Conservation (phyloP, 2,329 filamentous ascomycete genomes). For the Cercospora janseana region DNA sequence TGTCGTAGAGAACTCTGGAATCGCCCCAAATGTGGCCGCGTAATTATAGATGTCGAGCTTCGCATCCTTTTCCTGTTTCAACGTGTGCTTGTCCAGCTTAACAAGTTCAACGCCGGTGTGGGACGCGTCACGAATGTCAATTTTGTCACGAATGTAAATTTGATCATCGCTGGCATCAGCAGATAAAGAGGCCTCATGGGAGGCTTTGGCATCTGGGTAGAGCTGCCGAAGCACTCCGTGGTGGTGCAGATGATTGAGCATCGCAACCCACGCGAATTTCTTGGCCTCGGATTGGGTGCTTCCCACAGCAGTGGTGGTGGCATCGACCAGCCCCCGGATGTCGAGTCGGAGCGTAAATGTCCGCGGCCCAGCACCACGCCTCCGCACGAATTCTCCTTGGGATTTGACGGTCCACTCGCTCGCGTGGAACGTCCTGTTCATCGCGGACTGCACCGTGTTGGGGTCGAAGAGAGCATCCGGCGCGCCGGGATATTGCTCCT, state of each 20-base stretch:
- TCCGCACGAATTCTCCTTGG: no score
- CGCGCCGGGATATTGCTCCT: conserved; percentile 13
- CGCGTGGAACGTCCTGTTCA: conserved; percentile 6
- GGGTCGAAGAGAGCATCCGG: conserved; percentile 7
- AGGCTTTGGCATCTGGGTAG: background rate
- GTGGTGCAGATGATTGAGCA: conserved; percentile 8
- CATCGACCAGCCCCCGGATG: conserved; percentile 13
- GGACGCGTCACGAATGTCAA: conserved; percentile 7
- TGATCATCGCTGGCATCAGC: background rate
- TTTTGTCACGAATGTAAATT: conserved; percentile 3
- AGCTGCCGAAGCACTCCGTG: conserved; percentile 13
- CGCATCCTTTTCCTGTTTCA: conserved; percentile 30
- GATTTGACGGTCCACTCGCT: no score
- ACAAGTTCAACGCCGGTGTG: conserved; percentile 13
- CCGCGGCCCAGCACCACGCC: no score
- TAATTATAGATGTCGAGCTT: conserved; percentile 43
- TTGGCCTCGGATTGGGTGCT: conserved; percentile 2
- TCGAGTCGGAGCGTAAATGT: conserved; percentile 11
- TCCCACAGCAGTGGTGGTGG: conserved; percentile 4
- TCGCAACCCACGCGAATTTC: conserved; percentile 15
- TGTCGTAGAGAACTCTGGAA: conserved; percentile 33
- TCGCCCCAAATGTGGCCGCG: conserved; percentile 40
- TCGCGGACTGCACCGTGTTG: background rate
- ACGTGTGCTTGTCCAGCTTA: conserved; percentile 20
- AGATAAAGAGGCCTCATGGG: background rate